Base-by-base conservation (phyloP, 2,329 filamentous ascomycete species). In the Bimuria novae-zelandiae region DNA sequence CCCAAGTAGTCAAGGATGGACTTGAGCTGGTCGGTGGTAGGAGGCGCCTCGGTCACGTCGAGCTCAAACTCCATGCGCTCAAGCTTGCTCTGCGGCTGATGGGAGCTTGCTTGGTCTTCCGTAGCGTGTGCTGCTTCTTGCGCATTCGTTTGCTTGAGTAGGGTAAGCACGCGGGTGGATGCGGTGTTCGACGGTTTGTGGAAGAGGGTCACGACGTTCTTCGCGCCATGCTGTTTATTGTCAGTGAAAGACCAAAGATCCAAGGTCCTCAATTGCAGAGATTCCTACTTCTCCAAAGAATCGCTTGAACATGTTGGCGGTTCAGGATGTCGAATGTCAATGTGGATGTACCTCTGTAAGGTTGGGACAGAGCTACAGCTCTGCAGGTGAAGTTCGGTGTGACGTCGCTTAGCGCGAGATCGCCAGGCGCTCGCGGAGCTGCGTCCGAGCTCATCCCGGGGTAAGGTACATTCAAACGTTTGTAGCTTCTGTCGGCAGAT, bases 131-230 rank as follows among this genome's bases (percentile, higher is more conserved):
- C 80, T 27, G 83, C 75, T 11, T 90, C 86, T 42, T 84, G 85
- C 42, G 88, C 87, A 22, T 89, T 89, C 27, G 86, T 83, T 76
- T 93, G 87, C 78, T 94, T 95, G 55, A 97, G 84, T 48, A 96
- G 78, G 36, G 84, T 87, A 56, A 88, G 84, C 27, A 89, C 88
- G 55, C 88, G 85, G 45, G 84, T 80, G 3, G 92, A 97, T 59
- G 88, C 82, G 19, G 88, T 84, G 49, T 84, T 83, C 65, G 81
- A 83, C 52, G 93, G 84, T 75, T 90, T 89, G 83, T 97, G 92
- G 82, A 97, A 99, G 80, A 99, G 87, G 56, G 93, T 97, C 72
- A 97, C 85, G 62, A 96, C 90, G 80, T 97, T 92, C 67, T 80
- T 80, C 58, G 75, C 73, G 62, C 76, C 77, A 44, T 74, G 69